Base-by-base conservation (phyloP, 2,329 filamentous ascomycete genomes). In the Alternaria postmessia region DNA sequence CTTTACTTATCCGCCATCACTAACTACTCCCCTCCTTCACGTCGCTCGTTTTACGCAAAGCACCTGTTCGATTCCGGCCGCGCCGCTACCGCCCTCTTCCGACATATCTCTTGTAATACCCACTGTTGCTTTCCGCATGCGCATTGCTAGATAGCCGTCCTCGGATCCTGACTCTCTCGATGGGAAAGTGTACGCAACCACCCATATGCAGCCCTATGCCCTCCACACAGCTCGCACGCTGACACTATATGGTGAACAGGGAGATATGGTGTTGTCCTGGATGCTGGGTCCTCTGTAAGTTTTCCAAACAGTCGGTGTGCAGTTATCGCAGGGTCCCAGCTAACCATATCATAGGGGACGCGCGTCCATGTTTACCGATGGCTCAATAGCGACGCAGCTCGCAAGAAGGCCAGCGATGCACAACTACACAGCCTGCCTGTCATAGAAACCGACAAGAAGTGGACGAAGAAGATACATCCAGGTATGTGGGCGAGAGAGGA, bases 341-440 rank as follows among this genome's bases (percentile, higher is more conserved):
- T 75, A 48, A 75, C 68, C 30, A 54, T 51, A 28, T 12, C 58
- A 55, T 61, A 86, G 79, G 94, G 95, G 77, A 98, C 94, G 73
- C 91, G 95, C 77, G 86, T 97, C 65, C 93, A 99, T 79, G 88
- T 99, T 59, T 99, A 99, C 81, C 88, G 89, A 80, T 99, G 95
- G 95, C 87, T 94, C 74, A 91, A 96, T 74, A 89, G 89, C 65
- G 83, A 87, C 39, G 85, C 85, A 68, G 90, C 91, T 65, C 83
- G 87, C 71, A 84, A 88, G 62, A 81, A 89, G 56, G 89, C 87
- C 36, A 82, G 85, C 44, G 73, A 81, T 20, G 80, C 87, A 41
- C 85, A 91, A 42, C 76, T 94, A 49, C 86, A 87, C 59, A 87
- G 85, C 51, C 82, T 99, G 28, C 95, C 95, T 3, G 87, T 89